A percentile compares a stretch with the other conserved stretches of the same genome.
These are phyloP conservation scores for Exophiala mesophila DNA, from an alignment of 2,329 filamentous ascomycete species.

Conservation along the genomic window DNA sequence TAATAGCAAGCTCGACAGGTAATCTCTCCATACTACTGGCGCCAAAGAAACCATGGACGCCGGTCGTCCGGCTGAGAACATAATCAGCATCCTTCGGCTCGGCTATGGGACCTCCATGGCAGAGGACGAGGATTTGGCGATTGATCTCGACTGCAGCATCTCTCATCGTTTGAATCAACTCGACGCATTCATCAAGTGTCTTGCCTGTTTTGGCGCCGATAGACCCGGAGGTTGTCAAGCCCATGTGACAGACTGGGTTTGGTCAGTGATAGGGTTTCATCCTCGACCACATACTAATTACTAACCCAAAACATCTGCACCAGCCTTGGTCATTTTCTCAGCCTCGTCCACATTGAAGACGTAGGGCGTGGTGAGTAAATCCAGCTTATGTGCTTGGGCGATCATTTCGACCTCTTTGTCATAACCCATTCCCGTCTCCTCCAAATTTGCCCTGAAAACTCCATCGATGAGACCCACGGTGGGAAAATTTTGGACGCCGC, in stretches of 20 bases:
- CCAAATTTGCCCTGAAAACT: constrained; percentile 60
- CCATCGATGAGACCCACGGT: constrained; percentile 64
- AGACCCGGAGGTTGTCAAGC: constrained; percentile 58
- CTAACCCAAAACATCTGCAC: constrained; percentile 55
- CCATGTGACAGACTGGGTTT: constrained; percentile 59
- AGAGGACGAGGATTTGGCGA: constrained; percentile 59
- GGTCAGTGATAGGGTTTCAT: too few species aligned
- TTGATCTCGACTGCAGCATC: constrained; percentile 56
- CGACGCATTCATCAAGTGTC: constrained; percentile 60
- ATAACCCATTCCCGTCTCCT: constrained; percentile 69
- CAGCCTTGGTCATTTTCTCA: constrained; percentile 57
- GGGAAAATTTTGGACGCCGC: constrained; percentile 68
- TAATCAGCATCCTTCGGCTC: constrained; percentile 59
- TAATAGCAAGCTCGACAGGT: constrained; percentile 63
- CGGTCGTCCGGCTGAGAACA: constrained; percentile 55
- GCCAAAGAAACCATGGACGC: constrained; percentile 67
- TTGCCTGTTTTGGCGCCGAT: constrained; percentile 61
- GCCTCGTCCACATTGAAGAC: constrained; percentile 62
- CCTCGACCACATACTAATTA: too few species aligned
- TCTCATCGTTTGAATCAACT: constrained; percentile 57
- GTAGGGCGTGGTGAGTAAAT: constrained; percentile 64
- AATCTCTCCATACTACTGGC: constrained; percentile 66
- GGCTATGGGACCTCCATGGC: constrained; percentile 66
- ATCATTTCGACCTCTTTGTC: constrained; percentile 64
- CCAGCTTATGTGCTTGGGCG: constrained; percentile 53